Conservation (phyloP, 768 basidiomycete species). For the Arthromyces matolae region DNA sequence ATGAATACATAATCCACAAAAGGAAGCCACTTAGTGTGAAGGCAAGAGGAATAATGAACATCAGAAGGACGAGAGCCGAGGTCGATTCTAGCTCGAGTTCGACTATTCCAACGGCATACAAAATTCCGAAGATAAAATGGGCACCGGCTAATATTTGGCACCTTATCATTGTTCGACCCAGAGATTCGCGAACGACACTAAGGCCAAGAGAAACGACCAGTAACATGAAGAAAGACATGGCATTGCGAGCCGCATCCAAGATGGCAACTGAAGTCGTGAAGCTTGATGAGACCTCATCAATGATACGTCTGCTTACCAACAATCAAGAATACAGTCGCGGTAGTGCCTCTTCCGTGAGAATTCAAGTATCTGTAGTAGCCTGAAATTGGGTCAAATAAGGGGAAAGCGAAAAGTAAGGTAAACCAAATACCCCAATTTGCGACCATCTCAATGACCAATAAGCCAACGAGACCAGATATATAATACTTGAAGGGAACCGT, state of each 20-base stretch:
- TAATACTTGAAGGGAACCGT: slow-evolving; percentile 59
- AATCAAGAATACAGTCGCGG: slow-evolving; percentile 87
- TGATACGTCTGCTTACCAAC: too few relatives aligned
- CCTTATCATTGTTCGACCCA: slow-evolving; percentile 80
- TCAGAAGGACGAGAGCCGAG: slow-evolving; percentile 74
- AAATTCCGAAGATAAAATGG: slow-evolving; percentile 91
- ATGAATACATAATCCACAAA: slow-evolving; percentile 90
- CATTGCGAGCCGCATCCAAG: slow-evolving; percentile 90
- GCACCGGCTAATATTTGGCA: slow-evolving; percentile 78
- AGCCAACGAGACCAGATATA: slow-evolving; percentile 79
- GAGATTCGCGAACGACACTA: slow-evolving; percentile 84
- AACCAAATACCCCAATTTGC: slow-evolving; percentile 73
- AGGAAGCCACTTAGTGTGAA: slow-evolving; percentile 95
- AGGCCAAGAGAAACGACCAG: slow-evolving; percentile 90
- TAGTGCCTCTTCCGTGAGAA: slow-evolving; percentile 68
- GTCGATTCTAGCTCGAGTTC: slow-evolving; percentile 90
- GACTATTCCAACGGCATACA: slow-evolving; percentile 94
- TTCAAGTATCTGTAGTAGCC: slow-evolving; percentile 96
- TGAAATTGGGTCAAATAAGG: slow-evolving; percentile 22
- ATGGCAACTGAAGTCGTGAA: slow-evolving; percentile 65
- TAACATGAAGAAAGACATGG: slow-evolving; percentile 92
- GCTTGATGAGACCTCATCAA: slow-evolving; percentile 4
- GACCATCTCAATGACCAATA: slow-evolving; percentile 92
- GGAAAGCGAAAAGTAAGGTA: background rate
- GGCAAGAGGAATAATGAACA: slow-evolving; percentile 92